Percentiles rank a stretch among this genome's conserved stretches.
Conservation (phyloP, 139 green algal species). For the Mesotaenium endlicherianum region DNA sequence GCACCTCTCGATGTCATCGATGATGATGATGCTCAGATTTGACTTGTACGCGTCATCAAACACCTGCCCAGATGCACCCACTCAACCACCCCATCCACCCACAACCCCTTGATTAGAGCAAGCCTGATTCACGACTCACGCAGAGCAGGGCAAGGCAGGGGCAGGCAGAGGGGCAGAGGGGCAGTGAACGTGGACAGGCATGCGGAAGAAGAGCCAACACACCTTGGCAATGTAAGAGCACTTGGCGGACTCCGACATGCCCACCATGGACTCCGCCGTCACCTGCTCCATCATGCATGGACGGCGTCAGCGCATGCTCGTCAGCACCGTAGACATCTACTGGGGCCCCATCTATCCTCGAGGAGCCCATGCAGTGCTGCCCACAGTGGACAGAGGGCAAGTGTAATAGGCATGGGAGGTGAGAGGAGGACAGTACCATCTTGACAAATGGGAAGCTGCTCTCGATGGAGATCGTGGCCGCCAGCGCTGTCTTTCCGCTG, state of each 20-base stretch:
- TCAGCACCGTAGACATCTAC: too few relatives aligned
- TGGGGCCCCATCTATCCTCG: too few relatives aligned
- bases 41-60: slow-evolving; percentile 94
- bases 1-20: slow-evolving; percentile 94
- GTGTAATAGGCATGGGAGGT: too few relatives aligned
- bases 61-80: slow-evolving; percentile 57
- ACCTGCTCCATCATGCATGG: too few relatives aligned
- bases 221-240: slow-evolving; percentile 64
- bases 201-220: not conserved
- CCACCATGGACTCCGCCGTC: slow-evolving; percentile 81
- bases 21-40: slow-evolving; percentile 81
- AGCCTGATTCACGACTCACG: too few relatives aligned
- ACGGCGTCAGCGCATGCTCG: too few relatives aligned
- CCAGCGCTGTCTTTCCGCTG: slow-evolving; percentile 92
- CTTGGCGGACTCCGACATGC: slow-evolving; percentile 80
- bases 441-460: slow-evolving; percentile 93
- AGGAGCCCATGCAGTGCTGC: too few relatives aligned
- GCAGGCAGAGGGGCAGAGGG: not conserved
- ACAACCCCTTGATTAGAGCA: too few relatives aligned
- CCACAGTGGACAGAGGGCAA: too few relatives aligned
- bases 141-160: not conserved
- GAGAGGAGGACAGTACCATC: slow-evolving; percentile 60
- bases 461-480: slow-evolving; percentile 80
- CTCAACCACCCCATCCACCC: not conserved
- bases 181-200: not conserved